Percentiles rank a stretch among this genome's conserved stretches.
Conservation (phyloP, 1,284 basidiomycete species). For the Cerrena zonata region DNA sequence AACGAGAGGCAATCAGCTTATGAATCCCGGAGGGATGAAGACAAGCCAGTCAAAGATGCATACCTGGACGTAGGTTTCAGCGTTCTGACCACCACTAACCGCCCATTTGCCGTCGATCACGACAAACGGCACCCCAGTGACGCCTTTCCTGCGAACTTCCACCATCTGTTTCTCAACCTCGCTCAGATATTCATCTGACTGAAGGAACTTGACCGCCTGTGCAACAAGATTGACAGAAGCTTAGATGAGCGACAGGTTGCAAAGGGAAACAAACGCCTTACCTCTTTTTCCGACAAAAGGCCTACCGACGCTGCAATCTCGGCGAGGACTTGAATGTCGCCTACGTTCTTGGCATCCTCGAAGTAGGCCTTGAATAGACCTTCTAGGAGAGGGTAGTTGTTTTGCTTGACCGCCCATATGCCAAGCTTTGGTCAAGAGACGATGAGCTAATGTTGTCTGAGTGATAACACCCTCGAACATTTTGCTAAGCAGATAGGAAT, state of each 20-base stretch:
- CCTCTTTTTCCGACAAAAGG: constrained; percentile 60
- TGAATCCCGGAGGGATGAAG: neutral
- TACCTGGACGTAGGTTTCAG: constrained; percentile 69
- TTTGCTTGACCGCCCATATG: constrained; percentile 56
- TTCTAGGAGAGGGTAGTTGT: constrained; percentile 54
- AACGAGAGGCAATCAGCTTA: neutral
- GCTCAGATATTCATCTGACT: constrained; percentile 59
- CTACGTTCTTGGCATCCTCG: constrained; percentile 61
- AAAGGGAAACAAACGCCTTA: constrained; percentile 23
- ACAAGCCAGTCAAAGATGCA: constrained; percentile 15
- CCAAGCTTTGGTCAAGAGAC: constrained; percentile 68
- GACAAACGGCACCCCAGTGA: constrained; percentile 75
- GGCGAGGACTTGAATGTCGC: constrained; percentile 52
- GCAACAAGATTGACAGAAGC: neutral
- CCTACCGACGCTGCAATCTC: constrained; percentile 54
- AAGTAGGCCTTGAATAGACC: constrained; percentile 64
- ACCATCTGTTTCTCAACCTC: constrained; percentile 67
- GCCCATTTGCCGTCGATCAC: constrained; percentile 78
- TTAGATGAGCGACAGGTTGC: constrained; percentile 3
- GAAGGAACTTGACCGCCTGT: constrained; percentile 50
- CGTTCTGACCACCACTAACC: constrained; percentile 66
- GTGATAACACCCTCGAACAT: constrained; percentile 56
- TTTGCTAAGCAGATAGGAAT: constrained; percentile 26
- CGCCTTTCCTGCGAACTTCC: constrained; percentile 62
- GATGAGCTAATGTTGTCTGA: constrained; percentile 65